Evolutionary conservation across 352 stramenopile genomes (phyloP), one percentile per base, ranked within the genome.

Genomic region (Phytophthora kernoviae): DNA sequence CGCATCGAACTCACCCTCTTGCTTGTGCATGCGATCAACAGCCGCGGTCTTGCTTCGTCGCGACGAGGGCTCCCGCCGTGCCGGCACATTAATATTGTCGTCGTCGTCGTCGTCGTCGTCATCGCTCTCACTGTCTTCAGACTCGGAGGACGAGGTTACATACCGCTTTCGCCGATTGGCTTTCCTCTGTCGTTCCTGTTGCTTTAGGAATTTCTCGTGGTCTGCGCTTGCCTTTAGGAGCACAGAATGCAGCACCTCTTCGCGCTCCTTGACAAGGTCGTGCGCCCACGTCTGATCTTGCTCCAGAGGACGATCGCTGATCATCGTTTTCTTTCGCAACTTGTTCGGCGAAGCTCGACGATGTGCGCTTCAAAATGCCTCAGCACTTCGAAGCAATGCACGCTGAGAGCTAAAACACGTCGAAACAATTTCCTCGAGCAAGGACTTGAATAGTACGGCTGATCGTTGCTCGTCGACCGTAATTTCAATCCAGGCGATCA

Each of bases 41-140:
- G 80, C 80, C 1, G 79, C 68, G 7, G 70, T 75, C 50, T 84
- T 90, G 52, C 77, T 88, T 32, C 83, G 72, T 30, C 80, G 77
- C 33, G 77, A 73, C 6, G 73, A 81, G 7, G 75, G 33, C 21
- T 83, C 65, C 10, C 79, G 80, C 0, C 70, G 73, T 21, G 45
- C 18, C 1, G 58, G 54, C 6, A 42, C 54, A 14, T 41, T 26
- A 6, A 21, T 42, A 1, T 64, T 41, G 4, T 76, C 42, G 0
- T 72, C 62, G 2, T 65, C 65, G 7, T 68, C 56, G 0, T 73
- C 62, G 2, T 65, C 65, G 5, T 68, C 56, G 21, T 68, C 70
- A 15, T 56, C 60, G 12, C 69, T 82, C 40, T 75, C 60, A 17
- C 65, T 75, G 14, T 72, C 73, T 18, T 76, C 78, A 0, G 64